Percentiles rank a stretch among this genome's conserved stretches.
Conservation (phyloP, 495 filamentous ascomycete genomes). For the Neurospora sp. region DNA sequence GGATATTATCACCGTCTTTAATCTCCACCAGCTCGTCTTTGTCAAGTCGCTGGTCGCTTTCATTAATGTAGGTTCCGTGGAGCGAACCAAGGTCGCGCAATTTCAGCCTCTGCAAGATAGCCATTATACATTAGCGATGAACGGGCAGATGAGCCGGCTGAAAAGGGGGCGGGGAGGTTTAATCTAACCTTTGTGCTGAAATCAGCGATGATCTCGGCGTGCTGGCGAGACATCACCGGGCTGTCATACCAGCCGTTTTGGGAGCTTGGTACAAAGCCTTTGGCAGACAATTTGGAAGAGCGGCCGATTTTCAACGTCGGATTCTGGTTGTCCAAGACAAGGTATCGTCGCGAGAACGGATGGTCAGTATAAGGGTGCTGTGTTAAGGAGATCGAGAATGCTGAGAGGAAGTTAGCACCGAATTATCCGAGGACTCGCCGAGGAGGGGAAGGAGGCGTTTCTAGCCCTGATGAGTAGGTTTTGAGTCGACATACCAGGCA, state of each 20-base stretch:
- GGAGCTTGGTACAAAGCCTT: conserved; percentile 22
- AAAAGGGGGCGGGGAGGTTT: background rate
- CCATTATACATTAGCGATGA: conserved; percentile 4
- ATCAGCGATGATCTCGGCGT: conserved; percentile 51
- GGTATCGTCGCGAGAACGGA: conserved; percentile 11
- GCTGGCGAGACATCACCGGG: conserved; percentile 70
- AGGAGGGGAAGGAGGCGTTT: background rate
- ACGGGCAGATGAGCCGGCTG: background rate
- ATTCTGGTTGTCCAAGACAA: conserved; percentile 15
- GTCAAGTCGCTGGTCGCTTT: conserved; percentile 6
- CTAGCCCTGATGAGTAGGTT: background rate
- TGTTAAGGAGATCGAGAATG: background rate
- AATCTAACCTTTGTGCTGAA: conserved; percentile 33
- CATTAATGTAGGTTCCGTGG: conserved; percentile 44
- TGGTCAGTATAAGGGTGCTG: conserved; percentile 1
- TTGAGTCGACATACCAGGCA: background rate
- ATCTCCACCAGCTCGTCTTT: conserved; percentile 5
- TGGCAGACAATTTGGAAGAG: conserved; percentile 27
- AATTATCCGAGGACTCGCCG: background rate
- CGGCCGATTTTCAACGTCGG: conserved; percentile 27
- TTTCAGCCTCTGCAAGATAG: conserved; percentile 22
- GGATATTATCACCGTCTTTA: conserved; percentile 31
- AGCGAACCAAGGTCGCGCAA: conserved; percentile 44
- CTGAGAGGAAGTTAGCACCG: background rate
- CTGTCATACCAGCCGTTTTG: conserved; percentile 72